These are phyloP conservation scores for Coemansia umbellata DNA, from an alignment of 192 early-diverging fungal genomes.

Conservation along the genomic window DNA sequence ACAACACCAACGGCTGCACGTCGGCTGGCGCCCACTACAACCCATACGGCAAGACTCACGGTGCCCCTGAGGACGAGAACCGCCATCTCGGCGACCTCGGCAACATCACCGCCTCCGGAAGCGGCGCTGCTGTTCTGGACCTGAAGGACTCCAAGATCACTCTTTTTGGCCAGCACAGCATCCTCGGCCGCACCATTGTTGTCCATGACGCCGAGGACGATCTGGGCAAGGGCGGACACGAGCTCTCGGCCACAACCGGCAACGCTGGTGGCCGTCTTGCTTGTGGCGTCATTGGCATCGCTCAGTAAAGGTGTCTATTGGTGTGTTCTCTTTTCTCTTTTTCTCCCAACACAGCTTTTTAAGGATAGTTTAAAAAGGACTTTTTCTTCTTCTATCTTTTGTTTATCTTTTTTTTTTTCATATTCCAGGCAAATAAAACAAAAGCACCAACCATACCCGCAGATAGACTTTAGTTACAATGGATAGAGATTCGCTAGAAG, in stretches of 20 bases:
- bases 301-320: conserved; percentile 43
- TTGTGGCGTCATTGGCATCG: conserved; percentile 87
- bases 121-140: conserved; percentile 56
- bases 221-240: conserved; percentile 71
- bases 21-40: conserved; percentile 87
- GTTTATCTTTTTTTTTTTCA: conserved; percentile 1
- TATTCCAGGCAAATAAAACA: not conserved
- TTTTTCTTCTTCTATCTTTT: not conserved
- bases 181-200: conserved; percentile 82
- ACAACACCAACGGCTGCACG: conserved; percentile 75
- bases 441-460: not conserved
- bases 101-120: conserved; percentile 61
- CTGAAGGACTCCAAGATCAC: conserved; percentile 62
- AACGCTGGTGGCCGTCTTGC: conserved; percentile 83
- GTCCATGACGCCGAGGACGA: conserved; percentile 85
- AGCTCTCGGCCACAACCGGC: conserved; percentile 74
- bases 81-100: conserved; percentile 92
- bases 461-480: not conserved
- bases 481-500: conserved; percentile 10
- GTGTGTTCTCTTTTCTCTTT: not conserved
- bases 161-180: conserved; percentile 68
- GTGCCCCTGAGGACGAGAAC: conserved; percentile 60
- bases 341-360: no score
- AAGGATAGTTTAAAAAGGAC: no score
- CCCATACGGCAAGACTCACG: conserved; percentile 73